Conservation (phyloP, 2,329 filamentous ascomycete species). For the Cytospora leucostoma region DNA sequence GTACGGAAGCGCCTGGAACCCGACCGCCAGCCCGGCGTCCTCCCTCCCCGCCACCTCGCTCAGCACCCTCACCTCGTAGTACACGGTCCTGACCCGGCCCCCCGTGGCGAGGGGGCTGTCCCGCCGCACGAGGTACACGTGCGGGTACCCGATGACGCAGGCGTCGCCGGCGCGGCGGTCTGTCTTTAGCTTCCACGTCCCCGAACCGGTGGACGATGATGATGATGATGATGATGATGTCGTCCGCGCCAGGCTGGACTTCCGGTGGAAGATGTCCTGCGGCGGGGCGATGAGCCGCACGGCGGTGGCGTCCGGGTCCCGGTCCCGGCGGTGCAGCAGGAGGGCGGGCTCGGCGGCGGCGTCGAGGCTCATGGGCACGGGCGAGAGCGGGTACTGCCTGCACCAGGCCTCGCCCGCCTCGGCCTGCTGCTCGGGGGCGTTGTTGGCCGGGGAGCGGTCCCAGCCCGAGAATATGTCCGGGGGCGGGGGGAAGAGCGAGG, state of each 20-base stretch:
- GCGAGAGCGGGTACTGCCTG: slow-evolving; percentile 56
- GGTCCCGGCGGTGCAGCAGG: slow-evolving; percentile 25
- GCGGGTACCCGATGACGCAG: slow-evolving; percentile 67
- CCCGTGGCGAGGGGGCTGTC: slow-evolving; percentile 55
- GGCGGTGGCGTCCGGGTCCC: neutral
- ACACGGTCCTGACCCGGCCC: slow-evolving; percentile 56
- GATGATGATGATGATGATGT: no score
- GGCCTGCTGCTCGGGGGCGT: slow-evolving; percentile 66
- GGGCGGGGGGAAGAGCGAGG: slow-evolving; percentile 70
- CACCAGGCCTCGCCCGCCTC: slow-evolving; percentile 69
- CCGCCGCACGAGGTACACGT: slow-evolving; percentile 64
- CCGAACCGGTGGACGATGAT: slow-evolving; percentile 37
- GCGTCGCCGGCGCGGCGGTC: slow-evolving; percentile 55
- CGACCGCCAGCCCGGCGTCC: slow-evolving; percentile 56
- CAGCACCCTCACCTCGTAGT: slow-evolving; percentile 68
- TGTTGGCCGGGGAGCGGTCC: slow-evolving; percentile 67
- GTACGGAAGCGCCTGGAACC: slow-evolving; percentile 73
- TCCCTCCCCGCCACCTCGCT: slow-evolving; percentile 29
- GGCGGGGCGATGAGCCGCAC: slow-evolving; percentile 55
- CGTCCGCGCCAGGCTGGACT: slow-evolving; percentile 48
- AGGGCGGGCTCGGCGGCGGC: slow-evolving; percentile 46
- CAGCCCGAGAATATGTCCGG: slow-evolving; percentile 66
- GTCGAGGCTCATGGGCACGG: slow-evolving; percentile 51
- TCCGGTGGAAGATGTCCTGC: slow-evolving; percentile 39
- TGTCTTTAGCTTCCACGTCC: slow-evolving; percentile 52